Conservation (phyloP, 176 grass and related monocot genomes). For the Phyllostachys edulis region DNA sequence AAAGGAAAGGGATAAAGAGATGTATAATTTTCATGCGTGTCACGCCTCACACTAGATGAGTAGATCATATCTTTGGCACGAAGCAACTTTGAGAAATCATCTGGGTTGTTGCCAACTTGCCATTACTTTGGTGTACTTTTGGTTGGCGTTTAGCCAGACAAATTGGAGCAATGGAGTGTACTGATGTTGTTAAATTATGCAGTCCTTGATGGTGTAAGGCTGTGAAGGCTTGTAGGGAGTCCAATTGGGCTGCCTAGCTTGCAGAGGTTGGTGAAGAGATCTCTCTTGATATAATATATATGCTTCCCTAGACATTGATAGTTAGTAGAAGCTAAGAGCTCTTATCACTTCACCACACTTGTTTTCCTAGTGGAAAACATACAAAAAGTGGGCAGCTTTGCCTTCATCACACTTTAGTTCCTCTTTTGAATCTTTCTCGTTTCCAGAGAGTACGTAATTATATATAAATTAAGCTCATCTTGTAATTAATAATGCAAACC, state of each 20-base stretch:
- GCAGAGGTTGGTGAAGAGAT: slow-evolving; percentile 38
- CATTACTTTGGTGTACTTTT: slow-evolving; percentile 48
- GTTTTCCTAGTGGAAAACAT: slow-evolving; percentile 35
- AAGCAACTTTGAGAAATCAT: slow-evolving; percentile 41
- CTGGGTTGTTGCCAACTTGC: slow-evolving; percentile 22
- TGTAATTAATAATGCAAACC: neutral
- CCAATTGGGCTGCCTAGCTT: slow-evolving; percentile 11
- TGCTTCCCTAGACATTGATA: neutral
- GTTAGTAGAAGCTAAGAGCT: slow-evolving; percentile 1
- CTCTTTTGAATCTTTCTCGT: slow-evolving; percentile 24
- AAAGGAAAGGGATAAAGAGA: neutral
- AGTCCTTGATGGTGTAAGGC: neutral
- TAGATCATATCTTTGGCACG: slow-evolving; percentile 52
- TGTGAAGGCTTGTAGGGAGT: neutral
- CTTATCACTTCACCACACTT: slow-evolving; percentile 16
- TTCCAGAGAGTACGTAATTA: neutral
- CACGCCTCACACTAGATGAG: neutral
- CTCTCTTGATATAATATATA: slow-evolving; percentile 12
- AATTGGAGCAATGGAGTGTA: slow-evolving; percentile 36
- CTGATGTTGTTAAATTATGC: slow-evolving; percentile 31
- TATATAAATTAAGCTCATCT: neutral
- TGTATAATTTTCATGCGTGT: slow-evolving; percentile 24
- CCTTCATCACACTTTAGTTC: slow-evolving; percentile 29
- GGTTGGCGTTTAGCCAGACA: slow-evolving; percentile 55
- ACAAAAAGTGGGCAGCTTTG: slow-evolving; percentile 11